These are phyloP conservation scores for Saccharomycopsis guyanensis DNA, from an alignment of 805 yeast genomes.

Conservation along the genomic window DNA sequence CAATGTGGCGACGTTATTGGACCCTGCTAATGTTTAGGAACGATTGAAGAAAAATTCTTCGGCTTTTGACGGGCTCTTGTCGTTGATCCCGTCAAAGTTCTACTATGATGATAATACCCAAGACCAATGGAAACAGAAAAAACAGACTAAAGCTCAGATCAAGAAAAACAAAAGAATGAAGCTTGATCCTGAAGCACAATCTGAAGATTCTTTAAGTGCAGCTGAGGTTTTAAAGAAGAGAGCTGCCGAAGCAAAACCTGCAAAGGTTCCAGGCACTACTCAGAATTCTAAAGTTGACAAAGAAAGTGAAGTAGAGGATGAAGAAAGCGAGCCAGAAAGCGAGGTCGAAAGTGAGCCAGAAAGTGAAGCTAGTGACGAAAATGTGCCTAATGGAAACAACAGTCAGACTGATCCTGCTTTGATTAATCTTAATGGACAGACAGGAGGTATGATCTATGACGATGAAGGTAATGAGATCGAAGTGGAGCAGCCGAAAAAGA, in stretches of 20 bases:
- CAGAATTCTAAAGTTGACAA: constrained; percentile 24
- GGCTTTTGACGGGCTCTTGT: constrained; percentile 82
- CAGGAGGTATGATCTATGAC: constrained; percentile 48
- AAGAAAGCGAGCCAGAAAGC: constrained; percentile 21
- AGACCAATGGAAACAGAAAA: constrained; percentile 85
- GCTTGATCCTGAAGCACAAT: constrained; percentile 59
- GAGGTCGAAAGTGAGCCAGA: constrained; percentile 24
- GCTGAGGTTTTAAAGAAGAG: constrained; percentile 50
- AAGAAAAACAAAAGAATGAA: constrained; percentile 58
- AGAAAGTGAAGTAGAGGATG: constrained; percentile 24
- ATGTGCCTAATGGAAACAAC: constrained; percentile 21
- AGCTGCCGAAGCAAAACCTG: constrained; percentile 45
- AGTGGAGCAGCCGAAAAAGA: constrained; percentile 13
- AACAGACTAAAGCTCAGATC: constrained; percentile 59
- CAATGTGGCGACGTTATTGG: neutral
- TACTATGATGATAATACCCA: constrained; percentile 87
- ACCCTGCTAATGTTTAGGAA: constrained; percentile 51
- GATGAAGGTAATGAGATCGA: constrained; percentile 57
- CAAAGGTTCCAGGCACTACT: constrained; percentile 32
- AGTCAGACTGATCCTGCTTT: constrained; percentile 26
- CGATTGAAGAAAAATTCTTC: constrained; percentile 69
- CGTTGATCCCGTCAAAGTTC: constrained; percentile 89
- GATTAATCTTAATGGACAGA: constrained; percentile 22
- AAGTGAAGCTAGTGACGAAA: constrained; percentile 23
- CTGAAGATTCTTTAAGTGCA: constrained; percentile 37